phyloP scores from a whole-genome alignment of 768 basidiomycete genomes.

The Hydnum rufescens region DNA sequence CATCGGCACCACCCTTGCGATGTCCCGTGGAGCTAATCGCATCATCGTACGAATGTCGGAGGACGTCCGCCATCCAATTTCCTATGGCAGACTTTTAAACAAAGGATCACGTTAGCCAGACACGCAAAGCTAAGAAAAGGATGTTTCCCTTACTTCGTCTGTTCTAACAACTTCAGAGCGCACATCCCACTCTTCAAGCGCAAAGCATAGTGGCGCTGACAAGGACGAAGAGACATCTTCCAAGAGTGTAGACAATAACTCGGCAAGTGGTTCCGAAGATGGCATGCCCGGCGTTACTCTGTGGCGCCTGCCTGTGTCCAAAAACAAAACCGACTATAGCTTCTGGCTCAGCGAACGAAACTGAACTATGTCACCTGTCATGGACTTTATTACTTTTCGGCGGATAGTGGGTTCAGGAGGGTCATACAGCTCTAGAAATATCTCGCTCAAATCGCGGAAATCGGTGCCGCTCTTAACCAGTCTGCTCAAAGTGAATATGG shows the following conservation, averaged over 20 bases:
- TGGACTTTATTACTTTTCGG: conserved; percentile 36
- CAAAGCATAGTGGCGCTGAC: conserved; percentile 56
- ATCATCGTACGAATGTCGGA: conserved; percentile 58
- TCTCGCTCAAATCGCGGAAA: conserved; percentile 69
- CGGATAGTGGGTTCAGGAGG: conserved; percentile 45
- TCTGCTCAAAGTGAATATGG: neutral
- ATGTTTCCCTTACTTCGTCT: conserved; percentile 30
- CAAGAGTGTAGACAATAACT: conserved; percentile 27
- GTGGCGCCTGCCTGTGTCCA: conserved; percentile 40
- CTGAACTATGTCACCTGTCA: conserved; percentile 31
- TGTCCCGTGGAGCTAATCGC: conserved; percentile 27
- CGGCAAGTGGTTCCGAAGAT: conserved; percentile 30
- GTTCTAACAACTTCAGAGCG: conserved; percentile 39
- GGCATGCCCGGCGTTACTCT: conserved; percentile 36
- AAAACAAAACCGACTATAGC: too few species aligned
- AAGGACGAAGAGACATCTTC: conserved; percentile 49
- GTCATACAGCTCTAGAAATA: conserved; percentile 39
- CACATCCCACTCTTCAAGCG: conserved; percentile 46
- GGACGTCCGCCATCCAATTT: conserved; percentile 75
- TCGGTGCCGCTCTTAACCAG: conserved; percentile 73
- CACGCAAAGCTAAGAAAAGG: neutral
- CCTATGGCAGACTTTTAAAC: conserved; percentile 42
- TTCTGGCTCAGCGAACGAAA: too few species aligned
- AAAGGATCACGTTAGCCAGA: neutral
- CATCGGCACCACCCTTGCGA: conserved; percentile 41